A percentile compares a stretch with the other conserved stretches of the same genome.
These are phyloP conservation scores for Coccomyxa sp. DNA, from an alignment of 139 green algal genomes.

Conservation along the genomic window DNA sequence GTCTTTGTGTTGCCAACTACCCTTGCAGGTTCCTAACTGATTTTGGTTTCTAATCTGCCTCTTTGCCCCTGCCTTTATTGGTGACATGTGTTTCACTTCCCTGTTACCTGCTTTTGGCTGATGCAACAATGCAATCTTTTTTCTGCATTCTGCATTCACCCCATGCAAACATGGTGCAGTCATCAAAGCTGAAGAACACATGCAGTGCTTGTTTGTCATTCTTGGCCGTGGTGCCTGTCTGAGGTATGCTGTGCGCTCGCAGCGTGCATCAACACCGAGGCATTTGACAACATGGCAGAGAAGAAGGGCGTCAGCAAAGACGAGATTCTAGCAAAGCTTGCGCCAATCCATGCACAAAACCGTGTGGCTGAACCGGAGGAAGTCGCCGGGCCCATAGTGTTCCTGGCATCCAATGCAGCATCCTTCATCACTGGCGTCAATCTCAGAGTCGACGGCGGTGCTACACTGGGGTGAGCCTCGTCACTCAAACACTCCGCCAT, in stretches of 20 bases:
- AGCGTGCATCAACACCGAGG: background rate
- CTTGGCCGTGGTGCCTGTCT: background rate
- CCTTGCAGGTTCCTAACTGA: background rate
- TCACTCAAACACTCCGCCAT: too few relatives aligned
- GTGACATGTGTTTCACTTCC: background rate
- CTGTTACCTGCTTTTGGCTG: too few relatives aligned
- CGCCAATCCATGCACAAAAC: background rate
- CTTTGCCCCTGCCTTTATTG: background rate
- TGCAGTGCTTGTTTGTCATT: background rate
- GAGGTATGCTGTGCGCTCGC: background rate
- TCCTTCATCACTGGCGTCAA: too few relatives aligned
- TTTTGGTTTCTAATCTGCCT: background rate
- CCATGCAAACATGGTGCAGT: background rate
- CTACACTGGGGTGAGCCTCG: too few relatives aligned
- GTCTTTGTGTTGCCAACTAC: background rate
- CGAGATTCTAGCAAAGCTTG: background rate
- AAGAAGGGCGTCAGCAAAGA: background rate
- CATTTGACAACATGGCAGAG: background rate
- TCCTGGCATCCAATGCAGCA: background rate
- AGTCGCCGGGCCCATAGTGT: background rate
- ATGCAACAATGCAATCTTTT: too few relatives aligned
- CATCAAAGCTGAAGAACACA: background rate
- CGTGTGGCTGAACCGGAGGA: background rate
- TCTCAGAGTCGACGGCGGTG: too few relatives aligned
- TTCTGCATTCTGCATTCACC: background rate